These are phyloP conservation scores for Pilobolus umbonatus DNA, from an alignment of 192 early-diverging fungal genomes.

Conservation along the genomic window DNA sequence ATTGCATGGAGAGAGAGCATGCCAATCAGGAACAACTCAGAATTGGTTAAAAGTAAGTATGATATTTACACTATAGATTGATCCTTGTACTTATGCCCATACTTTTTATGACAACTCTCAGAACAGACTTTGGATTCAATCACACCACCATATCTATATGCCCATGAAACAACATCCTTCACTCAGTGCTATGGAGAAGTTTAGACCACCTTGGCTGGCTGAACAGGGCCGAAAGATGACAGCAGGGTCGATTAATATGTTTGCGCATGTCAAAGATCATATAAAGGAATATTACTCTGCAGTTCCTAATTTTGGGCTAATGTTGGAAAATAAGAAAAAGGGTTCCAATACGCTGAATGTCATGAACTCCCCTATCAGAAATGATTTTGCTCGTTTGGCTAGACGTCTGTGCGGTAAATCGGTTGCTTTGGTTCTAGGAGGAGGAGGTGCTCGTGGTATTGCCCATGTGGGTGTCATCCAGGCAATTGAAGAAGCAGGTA, in stretches of 20 bases:
- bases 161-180: slow-evolving; percentile 37
- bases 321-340: slow-evolving; percentile 26
- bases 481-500: slow-evolving; percentile 94
- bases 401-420: slow-evolving; percentile 89
- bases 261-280: slow-evolving; percentile 60
- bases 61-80: not conserved
- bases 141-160: slow-evolving; percentile 95
- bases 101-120: too few species aligned
- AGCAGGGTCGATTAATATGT: slow-evolving; percentile 31
- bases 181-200: slow-evolving; percentile 20
- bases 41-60: slow-evolving; percentile 75
- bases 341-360: not conserved
- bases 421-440: slow-evolving; percentile 91
- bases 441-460: slow-evolving; percentile 95
- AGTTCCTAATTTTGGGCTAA: slow-evolving; percentile 35
- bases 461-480: slow-evolving; percentile 88
- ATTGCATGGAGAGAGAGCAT: slow-evolving; percentile 73
- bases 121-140: slow-evolving; percentile 89
- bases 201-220: slow-evolving; percentile 34
- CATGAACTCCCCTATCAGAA: slow-evolving; percentile 3
- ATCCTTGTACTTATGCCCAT: too few species aligned
- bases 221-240: slow-evolving; percentile 46
- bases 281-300: slow-evolving; percentile 63
- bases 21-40: slow-evolving; percentile 78
- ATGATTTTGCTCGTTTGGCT: slow-evolving; percentile 69